A percentile compares a stretch with the other conserved stretches of the same genome.
Conservation (phyloP, 2,329 filamentous ascomycete genomes). For the Aspergillus sojae region DNA sequence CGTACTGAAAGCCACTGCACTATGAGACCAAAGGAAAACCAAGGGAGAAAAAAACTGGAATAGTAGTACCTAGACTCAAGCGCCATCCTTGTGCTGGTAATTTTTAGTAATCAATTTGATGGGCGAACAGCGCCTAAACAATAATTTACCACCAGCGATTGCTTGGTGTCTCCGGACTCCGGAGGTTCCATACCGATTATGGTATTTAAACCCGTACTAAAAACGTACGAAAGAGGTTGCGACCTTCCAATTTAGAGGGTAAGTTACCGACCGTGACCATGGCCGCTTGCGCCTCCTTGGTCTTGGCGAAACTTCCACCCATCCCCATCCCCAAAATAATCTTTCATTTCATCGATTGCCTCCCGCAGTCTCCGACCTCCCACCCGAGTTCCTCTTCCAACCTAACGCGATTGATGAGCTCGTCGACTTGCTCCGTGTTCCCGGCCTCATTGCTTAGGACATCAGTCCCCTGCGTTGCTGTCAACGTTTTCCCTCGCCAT, state of each 20-base stretch:
- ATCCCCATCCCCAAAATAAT: constrained; percentile 32
- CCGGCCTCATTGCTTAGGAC: constrained; percentile 31
- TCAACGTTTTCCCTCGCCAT: constrained; percentile 32
- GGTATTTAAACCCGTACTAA: constrained; percentile 6
- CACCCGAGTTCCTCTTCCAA: constrained; percentile 23
- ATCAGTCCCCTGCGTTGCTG: constrained; percentile 27
- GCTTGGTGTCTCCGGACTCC: background rate
- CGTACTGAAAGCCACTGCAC: background rate
- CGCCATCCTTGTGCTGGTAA: background rate
- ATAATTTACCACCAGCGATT: background rate
- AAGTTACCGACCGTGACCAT: constrained; percentile 30
- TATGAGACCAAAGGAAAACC: background rate
- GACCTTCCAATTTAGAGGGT: constrained; percentile 17
- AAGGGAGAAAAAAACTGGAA: background rate
- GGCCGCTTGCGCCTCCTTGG: constrained; percentile 39
- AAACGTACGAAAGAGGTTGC: constrained; percentile 18
- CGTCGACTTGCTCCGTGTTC: constrained; percentile 22
- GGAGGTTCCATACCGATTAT: background rate
- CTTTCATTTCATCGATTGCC: constrained; percentile 24
- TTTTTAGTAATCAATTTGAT: background rate
- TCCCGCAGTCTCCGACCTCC: constrained; percentile 23
- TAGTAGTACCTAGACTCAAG: too few relatives aligned
- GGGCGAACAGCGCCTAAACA: background rate
- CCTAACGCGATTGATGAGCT: constrained; percentile 34
- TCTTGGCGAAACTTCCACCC: constrained; percentile 36